phyloP scores from a whole-genome alignment of 768 basidiomycete genomes.

The Termitomyces sp. region DNA sequence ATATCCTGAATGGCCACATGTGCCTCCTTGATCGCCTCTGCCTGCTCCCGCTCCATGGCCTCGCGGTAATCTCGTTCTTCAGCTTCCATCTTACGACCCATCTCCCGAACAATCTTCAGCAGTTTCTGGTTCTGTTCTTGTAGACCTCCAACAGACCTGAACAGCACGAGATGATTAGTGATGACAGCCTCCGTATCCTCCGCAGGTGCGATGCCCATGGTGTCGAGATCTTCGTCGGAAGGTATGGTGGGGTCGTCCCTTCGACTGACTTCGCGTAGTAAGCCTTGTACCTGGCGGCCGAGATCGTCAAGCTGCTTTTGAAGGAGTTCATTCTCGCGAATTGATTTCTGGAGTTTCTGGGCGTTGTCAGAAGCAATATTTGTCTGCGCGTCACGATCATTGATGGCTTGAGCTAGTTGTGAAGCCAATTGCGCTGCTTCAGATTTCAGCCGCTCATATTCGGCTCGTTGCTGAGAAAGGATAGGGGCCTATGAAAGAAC shows the following conservation, averaged over 20 bases:
- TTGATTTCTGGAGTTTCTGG: slow-evolving; percentile 55
- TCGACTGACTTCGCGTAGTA: slow-evolving; percentile 77
- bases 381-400: slow-evolving; percentile 67
- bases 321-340: slow-evolving; percentile 60
- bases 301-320: slow-evolving; percentile 78
- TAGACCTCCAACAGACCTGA: slow-evolving; percentile 71
- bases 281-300: slow-evolving; percentile 74
- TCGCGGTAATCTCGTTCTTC: slow-evolving; percentile 76
- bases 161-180: slow-evolving; percentile 83
- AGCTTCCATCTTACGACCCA: slow-evolving; percentile 80
- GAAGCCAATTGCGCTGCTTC: slow-evolving; percentile 78
- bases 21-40: slow-evolving; percentile 80
- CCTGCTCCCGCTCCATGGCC: slow-evolving; percentile 65
- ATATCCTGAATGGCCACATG: slow-evolving; percentile 81
- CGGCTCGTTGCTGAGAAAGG: slow-evolving; percentile 81
- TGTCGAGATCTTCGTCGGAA: slow-evolving; percentile 55
- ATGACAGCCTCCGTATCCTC: slow-evolving; percentile 75
- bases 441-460: slow-evolving; percentile 78
- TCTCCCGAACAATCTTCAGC: slow-evolving; percentile 74
- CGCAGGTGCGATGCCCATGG: slow-evolving; percentile 32
- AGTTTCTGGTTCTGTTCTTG: slow-evolving; percentile 91
- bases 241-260: slow-evolving; percentile 80
- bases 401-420: slow-evolving; percentile 69
- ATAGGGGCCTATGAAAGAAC: slow-evolving; percentile 66
- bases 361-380: slow-evolving; percentile 49